Base-by-base conservation (phyloP, 495 filamentous ascomycete genomes). In the Talaromyces adpressus region DNA sequence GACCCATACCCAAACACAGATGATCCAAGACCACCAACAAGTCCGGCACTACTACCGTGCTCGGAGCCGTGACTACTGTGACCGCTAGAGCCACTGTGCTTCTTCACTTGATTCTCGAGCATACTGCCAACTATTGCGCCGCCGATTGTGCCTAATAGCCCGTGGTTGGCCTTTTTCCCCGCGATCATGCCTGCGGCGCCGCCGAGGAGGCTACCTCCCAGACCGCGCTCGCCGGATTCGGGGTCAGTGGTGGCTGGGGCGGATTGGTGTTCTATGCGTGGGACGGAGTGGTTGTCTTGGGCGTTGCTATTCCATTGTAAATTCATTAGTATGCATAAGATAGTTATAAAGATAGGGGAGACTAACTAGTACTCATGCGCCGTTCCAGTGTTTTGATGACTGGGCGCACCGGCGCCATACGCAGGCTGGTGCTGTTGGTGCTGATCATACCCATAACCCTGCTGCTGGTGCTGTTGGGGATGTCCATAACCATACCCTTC, bases 121-220 rank as follows among this genome's bases (percentile, higher is more conserved):
- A 79, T 72, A 59, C 77, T 82, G 2, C 81, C 81, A 4, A 78
- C 57, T 16, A 84, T 68, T 0, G 81, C 82, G 53, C 81, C 81
- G 6, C 78, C 79, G 32, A 83, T 66, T 18, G 81, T 75, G 23
- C 81, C 81, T 23, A 84, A 62, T 2, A 84, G 61, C 0, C 78
- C 79, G 66, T 84, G 81, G 2, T 75, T 70, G 30, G 72, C 73
- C 68, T 82, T 79, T 47, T 78, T 75, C 1, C 81, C 81, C 0
- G 77, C 64, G 61, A 74, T 80, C 36, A 78, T 77, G 9, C 81
- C 81, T 3, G 81, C 73, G 29, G 76, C 72, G 45, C 81, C 81
- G 25, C 81, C 81, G 32, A 72, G 71, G 2, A 83, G 66, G 0
- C 77, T 69, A 16, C 79, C 73, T 16, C 71, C 73, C 0, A 83